These are phyloP conservation scores for Neospermospora avenae DNA, from an alignment of 2,329 filamentous ascomycete genomes.

Conservation along the genomic window DNA sequence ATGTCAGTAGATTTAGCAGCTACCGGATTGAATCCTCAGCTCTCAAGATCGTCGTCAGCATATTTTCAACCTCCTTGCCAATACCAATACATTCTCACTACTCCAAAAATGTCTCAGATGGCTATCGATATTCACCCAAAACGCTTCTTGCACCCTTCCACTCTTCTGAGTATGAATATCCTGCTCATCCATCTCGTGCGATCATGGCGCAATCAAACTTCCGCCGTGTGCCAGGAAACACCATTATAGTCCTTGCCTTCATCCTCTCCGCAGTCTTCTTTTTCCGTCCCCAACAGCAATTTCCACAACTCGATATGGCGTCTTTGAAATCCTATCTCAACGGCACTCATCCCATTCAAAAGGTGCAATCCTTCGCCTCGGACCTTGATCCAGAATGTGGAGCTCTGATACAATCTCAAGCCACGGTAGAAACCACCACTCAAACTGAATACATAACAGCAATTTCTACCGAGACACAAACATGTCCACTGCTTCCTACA, in stretches of 20 bases:
- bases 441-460: background rate
- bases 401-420: background rate
- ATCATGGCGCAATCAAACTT: background rate
- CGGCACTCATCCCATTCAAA: background rate
- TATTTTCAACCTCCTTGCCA: background rate
- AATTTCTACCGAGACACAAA: background rate
- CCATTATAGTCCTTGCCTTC: background rate
- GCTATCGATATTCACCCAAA: background rate
- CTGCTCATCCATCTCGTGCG: background rate
- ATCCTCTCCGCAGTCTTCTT: background rate
- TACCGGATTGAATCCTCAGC: background rate
- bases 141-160: background rate
- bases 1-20: too few relatives aligned
- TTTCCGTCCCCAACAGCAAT: background rate
- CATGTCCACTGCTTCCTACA: background rate
- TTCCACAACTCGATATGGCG: background rate
- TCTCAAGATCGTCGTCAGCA: background rate
- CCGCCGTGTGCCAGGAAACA: background rate
- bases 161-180: background rate
- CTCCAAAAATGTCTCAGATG: background rate
- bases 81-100: background rate
- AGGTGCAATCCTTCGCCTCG: background rate
- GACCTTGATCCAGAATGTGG: background rate
- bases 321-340: constrained; percentile 2
- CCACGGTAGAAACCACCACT: background rate